These are phyloP conservation scores for Aspergillus fischeri DNA, from an alignment of 2,329 filamentous ascomycete species.

Conservation along the genomic window DNA sequence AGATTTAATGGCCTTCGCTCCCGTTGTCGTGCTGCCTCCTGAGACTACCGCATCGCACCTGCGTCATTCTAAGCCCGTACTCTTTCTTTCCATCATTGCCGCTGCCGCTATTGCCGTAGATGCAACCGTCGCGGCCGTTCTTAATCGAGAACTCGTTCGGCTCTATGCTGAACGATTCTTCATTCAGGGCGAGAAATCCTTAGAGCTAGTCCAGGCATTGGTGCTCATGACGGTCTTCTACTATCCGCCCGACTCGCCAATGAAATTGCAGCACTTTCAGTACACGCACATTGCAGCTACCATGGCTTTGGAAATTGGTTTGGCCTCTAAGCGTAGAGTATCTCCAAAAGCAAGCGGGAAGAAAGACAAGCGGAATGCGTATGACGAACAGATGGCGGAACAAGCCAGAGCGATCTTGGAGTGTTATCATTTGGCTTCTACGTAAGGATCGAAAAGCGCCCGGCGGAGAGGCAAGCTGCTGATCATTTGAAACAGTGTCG, in stretches of 20 bases:
- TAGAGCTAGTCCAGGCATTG: slow-evolving; percentile 51
- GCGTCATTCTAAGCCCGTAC: slow-evolving; percentile 51
- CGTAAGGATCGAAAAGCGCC: slow-evolving; percentile 13
- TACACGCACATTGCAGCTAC: slow-evolving; percentile 51
- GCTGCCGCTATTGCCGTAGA: slow-evolving; percentile 57
- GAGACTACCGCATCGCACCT: slow-evolving; percentile 28
- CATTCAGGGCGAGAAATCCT: slow-evolving; percentile 47
- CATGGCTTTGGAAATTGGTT: slow-evolving; percentile 46
- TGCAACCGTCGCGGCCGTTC: slow-evolving; percentile 39
- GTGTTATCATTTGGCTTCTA: slow-evolving; percentile 33
- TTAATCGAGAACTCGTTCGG: slow-evolving; percentile 48
- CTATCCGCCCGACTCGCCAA: slow-evolving; percentile 45
- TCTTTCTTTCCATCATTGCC: slow-evolving; percentile 69
- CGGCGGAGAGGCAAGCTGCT: neutral
- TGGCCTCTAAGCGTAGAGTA: slow-evolving; percentile 29
- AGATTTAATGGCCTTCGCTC: slow-evolving; percentile 27
- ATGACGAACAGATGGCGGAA: slow-evolving; percentile 30
- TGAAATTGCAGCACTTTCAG: slow-evolving; percentile 49
- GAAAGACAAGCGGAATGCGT: slow-evolving; percentile 7
- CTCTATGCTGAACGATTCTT: slow-evolving; percentile 48
- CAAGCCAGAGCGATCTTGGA: slow-evolving; percentile 31
- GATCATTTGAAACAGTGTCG: slow-evolving; percentile 22
- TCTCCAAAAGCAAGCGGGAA: slow-evolving; percentile 15
- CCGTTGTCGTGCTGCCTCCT: slow-evolving; percentile 26
- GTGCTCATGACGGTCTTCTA: slow-evolving; percentile 49